These are phyloP conservation scores for Xylaria palmicola DNA, from an alignment of 495 filamentous ascomycete species.

Conservation along the genomic window DNA sequence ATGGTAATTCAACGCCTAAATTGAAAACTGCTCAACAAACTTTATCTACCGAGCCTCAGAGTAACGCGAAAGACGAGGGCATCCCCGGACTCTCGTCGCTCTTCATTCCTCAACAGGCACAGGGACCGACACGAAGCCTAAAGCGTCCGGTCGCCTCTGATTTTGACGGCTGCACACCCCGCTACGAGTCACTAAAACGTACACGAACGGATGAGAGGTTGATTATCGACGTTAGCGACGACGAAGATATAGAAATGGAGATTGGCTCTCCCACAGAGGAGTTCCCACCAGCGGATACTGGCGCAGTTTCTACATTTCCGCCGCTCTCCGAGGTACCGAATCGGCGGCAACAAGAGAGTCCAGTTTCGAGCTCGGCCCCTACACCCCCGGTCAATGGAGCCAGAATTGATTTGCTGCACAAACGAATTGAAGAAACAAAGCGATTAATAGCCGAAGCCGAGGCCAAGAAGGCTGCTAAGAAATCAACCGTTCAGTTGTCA, in stretches of 20 bases:
- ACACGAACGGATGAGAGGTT: slow-evolving; percentile 52
- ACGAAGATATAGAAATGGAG: slow-evolving; percentile 51
- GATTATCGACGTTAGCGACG: slow-evolving; percentile 76
- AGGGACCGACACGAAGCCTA: slow-evolving; percentile 34
- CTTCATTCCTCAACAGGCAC: slow-evolving; percentile 16
- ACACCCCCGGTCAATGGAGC: slow-evolving; percentile 35
- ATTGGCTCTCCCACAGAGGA: slow-evolving; percentile 46
- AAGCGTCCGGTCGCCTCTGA: slow-evolving; percentile 88
- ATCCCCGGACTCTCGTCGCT: slow-evolving; percentile 22
- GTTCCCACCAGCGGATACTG: slow-evolving; percentile 21
- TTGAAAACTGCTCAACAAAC: background rate
- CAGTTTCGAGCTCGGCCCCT: slow-evolving; percentile 30
- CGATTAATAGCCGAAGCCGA: slow-evolving; percentile 76
- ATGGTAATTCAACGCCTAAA: slow-evolving; percentile 5
- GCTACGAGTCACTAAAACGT: slow-evolving; percentile 53
- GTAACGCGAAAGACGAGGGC: slow-evolving; percentile 16
- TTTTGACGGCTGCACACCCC: slow-evolving; percentile 61
- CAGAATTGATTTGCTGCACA: slow-evolving; percentile 62
- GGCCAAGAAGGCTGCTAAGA: slow-evolving; percentile 51
- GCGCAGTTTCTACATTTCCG: slow-evolving; percentile 38
- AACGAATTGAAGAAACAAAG: slow-evolving; percentile 72
- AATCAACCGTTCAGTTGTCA: slow-evolving; percentile 26
- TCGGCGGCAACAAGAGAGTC: slow-evolving; percentile 39
- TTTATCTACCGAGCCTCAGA: slow-evolving; percentile 15
- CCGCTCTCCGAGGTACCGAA: slow-evolving; percentile 41